Conservation (phyloP, 83 land plant genomes). For the Diphasiastrum complanatum region DNA sequence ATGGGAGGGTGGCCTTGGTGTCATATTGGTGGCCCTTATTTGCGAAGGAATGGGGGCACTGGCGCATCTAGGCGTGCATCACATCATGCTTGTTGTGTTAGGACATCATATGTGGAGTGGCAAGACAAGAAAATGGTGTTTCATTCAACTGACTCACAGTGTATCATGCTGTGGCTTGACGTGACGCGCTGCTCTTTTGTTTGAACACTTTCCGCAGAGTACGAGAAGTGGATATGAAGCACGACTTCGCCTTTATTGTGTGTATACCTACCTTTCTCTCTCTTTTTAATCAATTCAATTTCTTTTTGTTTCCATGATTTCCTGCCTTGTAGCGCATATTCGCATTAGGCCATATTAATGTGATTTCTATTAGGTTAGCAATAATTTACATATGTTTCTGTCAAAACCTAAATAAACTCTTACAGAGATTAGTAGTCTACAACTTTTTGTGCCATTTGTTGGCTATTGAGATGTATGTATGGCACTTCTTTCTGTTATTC, state of each 20-base stretch:
- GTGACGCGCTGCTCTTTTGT: slow-evolving; percentile 90
- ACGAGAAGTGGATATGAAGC: slow-evolving; percentile 99
- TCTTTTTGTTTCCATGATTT: slow-evolving; percentile 4
- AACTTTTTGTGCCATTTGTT: no score
- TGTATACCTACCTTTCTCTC: slow-evolving; percentile 26
- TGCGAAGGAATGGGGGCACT: slow-evolving; percentile 57
- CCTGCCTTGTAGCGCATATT: neutral
- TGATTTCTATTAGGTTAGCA: no score
- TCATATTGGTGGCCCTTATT: slow-evolving; percentile 66
- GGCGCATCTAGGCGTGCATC: slow-evolving; percentile 61
- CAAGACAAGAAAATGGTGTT: slow-evolving; percentile 72
- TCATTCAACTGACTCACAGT: slow-evolving; percentile 68
- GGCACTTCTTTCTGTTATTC: neutral
- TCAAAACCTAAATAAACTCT: no score
- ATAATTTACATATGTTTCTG: no score
- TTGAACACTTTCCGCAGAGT: slow-evolving; percentile 94
- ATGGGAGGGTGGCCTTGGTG: slow-evolving; percentile 86
- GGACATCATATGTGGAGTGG: slow-evolving; percentile 68
- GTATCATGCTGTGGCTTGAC: slow-evolving; percentile 61
- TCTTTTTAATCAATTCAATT: neutral
- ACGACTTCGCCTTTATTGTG: slow-evolving; percentile 95
- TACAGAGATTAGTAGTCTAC: no score
- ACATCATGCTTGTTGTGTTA: slow-evolving; percentile 57
- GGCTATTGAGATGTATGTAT: neutral
- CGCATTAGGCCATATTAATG: neutral